Evolutionary conservation across 768 basidiomycete species (phyloP).

Genomic region (Gloeophyllum trabeum): DNA sequence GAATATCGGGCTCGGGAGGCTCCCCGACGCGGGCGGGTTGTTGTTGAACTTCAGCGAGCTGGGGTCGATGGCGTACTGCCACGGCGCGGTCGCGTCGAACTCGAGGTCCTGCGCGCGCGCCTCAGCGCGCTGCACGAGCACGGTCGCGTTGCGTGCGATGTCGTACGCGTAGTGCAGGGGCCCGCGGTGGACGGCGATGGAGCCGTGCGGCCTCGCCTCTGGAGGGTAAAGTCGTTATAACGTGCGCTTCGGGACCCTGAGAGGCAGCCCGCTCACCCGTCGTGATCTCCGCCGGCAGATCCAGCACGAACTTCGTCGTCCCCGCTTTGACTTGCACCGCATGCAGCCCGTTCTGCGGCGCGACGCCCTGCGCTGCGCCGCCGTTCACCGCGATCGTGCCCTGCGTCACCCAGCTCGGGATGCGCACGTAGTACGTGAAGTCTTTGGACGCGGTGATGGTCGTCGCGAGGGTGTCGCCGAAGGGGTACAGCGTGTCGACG

Average conservation of each 20-base stretch:
- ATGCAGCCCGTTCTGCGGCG: constrained; percentile 33
- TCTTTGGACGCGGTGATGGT: constrained; percentile 29
- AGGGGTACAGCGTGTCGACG: constrained; percentile 39
- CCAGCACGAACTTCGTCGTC: constrained; percentile 30
- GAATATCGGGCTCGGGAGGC: constrained; percentile 32
- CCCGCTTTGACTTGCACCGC: constrained; percentile 27
- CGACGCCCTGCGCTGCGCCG: constrained; percentile 21
- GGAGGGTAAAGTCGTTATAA: background rate
- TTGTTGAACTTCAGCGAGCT: constrained; percentile 22
- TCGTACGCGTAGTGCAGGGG: constrained; percentile 46
- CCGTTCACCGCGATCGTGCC: constrained; percentile 32
- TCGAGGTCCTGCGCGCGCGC: constrained; percentile 36
- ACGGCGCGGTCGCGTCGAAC: constrained; percentile 33
- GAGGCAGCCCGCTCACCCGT: constrained; percentile 31
- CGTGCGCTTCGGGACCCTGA: too few species aligned
- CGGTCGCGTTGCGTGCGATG: constrained; percentile 27
- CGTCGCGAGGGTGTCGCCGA: constrained; percentile 35
- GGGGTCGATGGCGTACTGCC: constrained; percentile 48
- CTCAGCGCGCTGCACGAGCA: constrained; percentile 27
- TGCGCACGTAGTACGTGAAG: constrained; percentile 37
- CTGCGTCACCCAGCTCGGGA: constrained; percentile 36
- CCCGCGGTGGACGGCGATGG: constrained; percentile 42
- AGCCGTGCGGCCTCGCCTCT: constrained; percentile 41
- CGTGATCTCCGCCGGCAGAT: constrained; percentile 35
- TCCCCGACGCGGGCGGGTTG: constrained; percentile 19